These are phyloP conservation scores for Podaxis sp. DNA, from an alignment of 768 basidiomycete species.

Conservation along the genomic window DNA sequence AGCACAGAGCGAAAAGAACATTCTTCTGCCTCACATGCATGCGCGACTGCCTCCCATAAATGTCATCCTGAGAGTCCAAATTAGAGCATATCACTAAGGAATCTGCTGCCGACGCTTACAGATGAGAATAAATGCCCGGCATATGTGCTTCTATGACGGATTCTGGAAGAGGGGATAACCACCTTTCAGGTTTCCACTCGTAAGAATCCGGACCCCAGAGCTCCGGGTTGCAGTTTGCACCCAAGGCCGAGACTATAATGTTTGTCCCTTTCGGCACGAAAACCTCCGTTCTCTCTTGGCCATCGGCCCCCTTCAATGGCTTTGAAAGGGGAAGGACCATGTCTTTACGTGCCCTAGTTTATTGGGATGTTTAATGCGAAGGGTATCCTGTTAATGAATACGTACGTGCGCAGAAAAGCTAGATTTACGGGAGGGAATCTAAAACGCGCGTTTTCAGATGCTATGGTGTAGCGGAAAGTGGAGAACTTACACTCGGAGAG, in stretches of 20 bases:
- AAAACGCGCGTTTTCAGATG: background rate
- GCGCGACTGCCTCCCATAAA: conserved; percentile 20
- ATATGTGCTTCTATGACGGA: conserved; percentile 21
- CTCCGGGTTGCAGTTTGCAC: conserved; percentile 28
- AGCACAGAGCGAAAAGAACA: background rate
- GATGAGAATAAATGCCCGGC: conserved; percentile 18
- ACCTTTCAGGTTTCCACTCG: conserved; percentile 39
- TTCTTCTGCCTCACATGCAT: conserved; percentile 15
- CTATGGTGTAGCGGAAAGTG: background rate
- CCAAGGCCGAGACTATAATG: conserved; percentile 25
- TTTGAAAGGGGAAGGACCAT: conserved; percentile 28
- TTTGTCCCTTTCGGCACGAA: conserved; percentile 24
- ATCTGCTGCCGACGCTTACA: conserved; percentile 8
- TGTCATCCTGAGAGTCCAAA: conserved; percentile 16
- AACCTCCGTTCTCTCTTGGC: conserved; percentile 24
- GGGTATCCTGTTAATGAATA: background rate
- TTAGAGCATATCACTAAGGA: background rate
- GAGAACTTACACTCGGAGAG: conserved; percentile 25
- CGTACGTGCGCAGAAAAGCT: conserved; percentile 16
- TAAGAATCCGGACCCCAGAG: conserved; percentile 36
- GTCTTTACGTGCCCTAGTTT: conserved; percentile 19
- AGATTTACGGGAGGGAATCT: conserved; percentile 17
- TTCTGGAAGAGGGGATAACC: conserved; percentile 33
- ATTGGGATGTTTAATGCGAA: conserved; percentile 18
- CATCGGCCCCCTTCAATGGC: conserved; percentile 28